Percentiles rank a stretch among this genome's conserved stretches.
Evolutionary conservation across 345 rosid species (phyloP).

Genomic region (Populus ilicifolia): DNA sequence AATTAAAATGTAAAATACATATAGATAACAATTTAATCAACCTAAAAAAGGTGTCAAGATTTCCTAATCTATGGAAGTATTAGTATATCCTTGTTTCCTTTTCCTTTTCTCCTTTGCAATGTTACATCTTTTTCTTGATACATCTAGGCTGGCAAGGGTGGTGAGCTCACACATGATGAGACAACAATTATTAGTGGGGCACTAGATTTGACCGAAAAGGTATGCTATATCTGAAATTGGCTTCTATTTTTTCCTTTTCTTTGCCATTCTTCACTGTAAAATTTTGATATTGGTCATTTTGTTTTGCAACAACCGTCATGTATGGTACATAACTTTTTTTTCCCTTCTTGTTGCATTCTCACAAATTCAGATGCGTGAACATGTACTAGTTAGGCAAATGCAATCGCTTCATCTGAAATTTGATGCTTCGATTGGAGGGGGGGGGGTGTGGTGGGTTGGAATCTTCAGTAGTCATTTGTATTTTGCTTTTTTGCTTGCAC

Average conservation of each 20-base stretch:
- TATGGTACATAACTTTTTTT: not conserved
- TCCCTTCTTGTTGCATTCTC: not conserved
- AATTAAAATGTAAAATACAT: conserved; percentile 2
- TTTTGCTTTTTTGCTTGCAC: not conserved
- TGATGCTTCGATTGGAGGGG: not conserved
- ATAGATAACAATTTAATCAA: not conserved
- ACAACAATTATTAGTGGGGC: conserved; percentile 96
- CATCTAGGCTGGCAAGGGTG: conserved; percentile 92
- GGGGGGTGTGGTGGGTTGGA: not conserved
- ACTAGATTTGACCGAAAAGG: conserved; percentile 91
- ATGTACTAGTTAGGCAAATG: not conserved
- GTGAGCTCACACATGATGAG: conserved; percentile 97
- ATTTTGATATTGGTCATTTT: not conserved
- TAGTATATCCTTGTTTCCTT: not conserved
- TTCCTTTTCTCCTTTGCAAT: conserved; percentile 22
- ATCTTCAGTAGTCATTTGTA: not conserved
- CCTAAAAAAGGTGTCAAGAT: not conserved
- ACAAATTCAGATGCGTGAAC: not conserved
- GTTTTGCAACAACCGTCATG: not conserved
- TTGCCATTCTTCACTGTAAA: not conserved
- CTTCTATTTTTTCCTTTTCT: not conserved
- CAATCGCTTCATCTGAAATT: not conserved
- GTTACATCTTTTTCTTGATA: conserved; percentile 25
- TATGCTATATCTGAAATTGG: conserved; percentile 20
- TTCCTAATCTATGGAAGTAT: not conserved